phyloP scores from a whole-genome alignment of 257 asterid genomes.

The Solanum sejunctum region DNA sequence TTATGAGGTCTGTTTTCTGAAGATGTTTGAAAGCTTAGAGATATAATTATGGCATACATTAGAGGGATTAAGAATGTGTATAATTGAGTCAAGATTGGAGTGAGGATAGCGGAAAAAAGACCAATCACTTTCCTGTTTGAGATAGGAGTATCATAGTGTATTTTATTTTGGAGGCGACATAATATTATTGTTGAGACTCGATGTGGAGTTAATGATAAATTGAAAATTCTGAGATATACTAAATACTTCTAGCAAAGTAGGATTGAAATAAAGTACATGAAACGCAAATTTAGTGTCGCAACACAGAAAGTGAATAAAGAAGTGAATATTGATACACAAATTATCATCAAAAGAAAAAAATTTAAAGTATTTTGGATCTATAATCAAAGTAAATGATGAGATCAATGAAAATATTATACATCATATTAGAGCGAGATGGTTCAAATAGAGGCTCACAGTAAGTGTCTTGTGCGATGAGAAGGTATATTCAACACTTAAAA shows the following conservation, averaged over 20 bases:
- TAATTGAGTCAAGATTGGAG: no score
- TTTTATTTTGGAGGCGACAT: not conserved
- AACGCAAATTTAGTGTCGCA: not conserved
- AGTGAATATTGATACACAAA: not conserved
- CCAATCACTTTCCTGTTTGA: no score
- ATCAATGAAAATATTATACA: rapidly evolving
- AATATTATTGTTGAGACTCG: not conserved
- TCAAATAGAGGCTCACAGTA: not conserved
- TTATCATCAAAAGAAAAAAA: not conserved
- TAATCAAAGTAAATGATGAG: not conserved
- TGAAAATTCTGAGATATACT: not conserved
- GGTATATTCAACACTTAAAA: not conserved
- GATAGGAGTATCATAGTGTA: not conserved
- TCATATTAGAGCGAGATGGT: not conserved
- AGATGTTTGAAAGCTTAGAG: no score
- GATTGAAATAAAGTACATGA: not conserved
- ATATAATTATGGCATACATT: no score
- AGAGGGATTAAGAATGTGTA: no score
- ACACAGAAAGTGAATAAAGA: not conserved
- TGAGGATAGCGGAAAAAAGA: no score
- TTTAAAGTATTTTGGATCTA: not conserved
- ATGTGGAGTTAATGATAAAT: not conserved
- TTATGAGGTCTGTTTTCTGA: no score
- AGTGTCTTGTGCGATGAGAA: not conserved
- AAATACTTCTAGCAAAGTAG: not conserved